Base-by-base conservation (phyloP, 1,284 basidiomycete genomes). In the Sporisorium scitamineum region DNA sequence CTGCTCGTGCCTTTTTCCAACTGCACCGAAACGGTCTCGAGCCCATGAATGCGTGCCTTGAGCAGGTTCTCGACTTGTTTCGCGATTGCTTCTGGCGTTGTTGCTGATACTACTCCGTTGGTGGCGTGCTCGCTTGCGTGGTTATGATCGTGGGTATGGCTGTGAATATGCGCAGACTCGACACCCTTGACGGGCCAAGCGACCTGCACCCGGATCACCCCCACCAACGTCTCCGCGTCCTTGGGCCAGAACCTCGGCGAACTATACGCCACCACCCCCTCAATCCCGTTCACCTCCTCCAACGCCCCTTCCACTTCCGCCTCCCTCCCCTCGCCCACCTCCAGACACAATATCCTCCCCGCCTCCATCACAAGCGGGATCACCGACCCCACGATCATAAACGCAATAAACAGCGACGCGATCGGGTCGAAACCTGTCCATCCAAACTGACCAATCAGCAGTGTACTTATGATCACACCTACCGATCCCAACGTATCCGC, bases 351-450 rank as follows among this genome's bases (percentile, higher is more conserved):
- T 11, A 99, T 91, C 80, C 91, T 91, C 0, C 94, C 96, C 0
- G 93, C 93, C 84, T 99, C 97, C 67, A 96, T 89, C 26, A 99
- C 94, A 42, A 99, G 90, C 9, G 97, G 97, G 22, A 97, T 89
- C 22, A 99, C 97, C 80, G 93, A 95, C 3, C 93, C 96, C 29
- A 94, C 93, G 79, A 99, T 99, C 72, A 99, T 88, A 10, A 94
- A 87, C 1, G 97, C 97, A 80, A 99, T 99, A 26, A 99, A 95
- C 41, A 99, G 88, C 11, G 94, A 97, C 0, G 97, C 97, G 70
- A 99, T 95, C 2, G 97, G 97, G 86, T 99, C 97, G 84, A 98
- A 99, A 18, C 95, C 95, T 3, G 97, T 99, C 95, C 95, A 99
- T n/a, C 96, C 96, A 80, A 97, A 99, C 67, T 92, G 92, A 80